phyloP scores from a whole-genome alignment of 1,284 basidiomycete species.

The Lentinus polychrous region DNA sequence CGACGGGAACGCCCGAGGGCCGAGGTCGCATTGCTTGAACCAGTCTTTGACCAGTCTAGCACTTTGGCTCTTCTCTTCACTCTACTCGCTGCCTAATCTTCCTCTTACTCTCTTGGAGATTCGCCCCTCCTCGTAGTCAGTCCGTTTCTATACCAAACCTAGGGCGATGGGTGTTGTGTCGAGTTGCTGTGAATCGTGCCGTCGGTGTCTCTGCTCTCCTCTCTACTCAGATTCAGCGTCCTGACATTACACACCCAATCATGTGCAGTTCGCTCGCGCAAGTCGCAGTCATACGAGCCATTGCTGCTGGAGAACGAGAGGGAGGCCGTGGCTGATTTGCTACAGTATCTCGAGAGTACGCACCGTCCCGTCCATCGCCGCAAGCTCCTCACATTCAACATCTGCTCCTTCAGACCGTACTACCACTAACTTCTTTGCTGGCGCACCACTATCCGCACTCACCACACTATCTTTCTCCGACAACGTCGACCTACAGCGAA shows the following conservation, averaged over 20 bases:
- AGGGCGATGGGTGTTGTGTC: constrained; percentile 44
- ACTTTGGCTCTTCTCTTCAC: neutral
- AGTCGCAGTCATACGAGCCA: constrained; percentile 87
- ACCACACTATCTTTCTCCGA: constrained; percentile 98
- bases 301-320: constrained; percentile 95
- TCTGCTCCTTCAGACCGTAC: constrained; percentile 65
- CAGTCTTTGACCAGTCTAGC: neutral
- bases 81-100: neutral
- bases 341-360: constrained; percentile 97
- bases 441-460: constrained; percentile 86
- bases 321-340: constrained; percentile 95
- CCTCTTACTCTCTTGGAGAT: constrained; percentile 10
- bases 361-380: constrained; percentile 11
- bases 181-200: constrained; percentile 76
- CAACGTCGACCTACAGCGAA: constrained; percentile 98
- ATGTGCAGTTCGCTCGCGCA: constrained; percentile 60
- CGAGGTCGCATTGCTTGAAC: neutral
- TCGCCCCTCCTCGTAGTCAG: constrained; percentile 18
- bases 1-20: too few species aligned
- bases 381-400: constrained; percentile 4
- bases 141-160: constrained; percentile 12
- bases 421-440: constrained; percentile 94
- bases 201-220: constrained; percentile 35
- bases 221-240: constrained; percentile 3
- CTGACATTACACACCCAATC: constrained; percentile 11